These are phyloP conservation scores for Ascocoryne sarcoides DNA, from an alignment of 2,329 filamentous ascomycete genomes.

Conservation along the genomic window DNA sequence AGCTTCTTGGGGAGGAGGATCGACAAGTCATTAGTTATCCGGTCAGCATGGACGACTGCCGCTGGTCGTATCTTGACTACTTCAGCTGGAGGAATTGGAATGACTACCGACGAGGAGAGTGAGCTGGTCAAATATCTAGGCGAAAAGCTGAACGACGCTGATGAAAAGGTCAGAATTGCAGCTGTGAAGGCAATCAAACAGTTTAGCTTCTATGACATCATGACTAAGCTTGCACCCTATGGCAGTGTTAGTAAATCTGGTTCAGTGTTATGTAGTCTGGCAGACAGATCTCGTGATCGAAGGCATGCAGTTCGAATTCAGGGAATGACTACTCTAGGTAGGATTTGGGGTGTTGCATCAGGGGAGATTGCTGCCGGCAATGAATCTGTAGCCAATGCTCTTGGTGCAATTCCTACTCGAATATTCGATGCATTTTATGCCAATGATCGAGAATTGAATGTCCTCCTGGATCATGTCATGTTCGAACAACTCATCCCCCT, in stretches of 20 bases:
- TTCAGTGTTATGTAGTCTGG: conserved; percentile 72
- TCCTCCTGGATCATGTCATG: conserved; percentile 73
- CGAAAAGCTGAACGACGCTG: conserved; percentile 76
- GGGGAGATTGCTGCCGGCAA: conserved; percentile 80
- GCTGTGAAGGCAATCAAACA: conserved; percentile 77
- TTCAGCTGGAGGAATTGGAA: conserved; percentile 78
- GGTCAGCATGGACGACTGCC: conserved; percentile 77
- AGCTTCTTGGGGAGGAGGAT: conserved; percentile 77
- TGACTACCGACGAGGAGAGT: conserved; percentile 74
- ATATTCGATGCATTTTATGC: conserved; percentile 86
- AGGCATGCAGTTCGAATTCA: conserved; percentile 74
- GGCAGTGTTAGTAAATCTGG: conserved; percentile 68
- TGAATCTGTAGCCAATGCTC: conserved; percentile 62
- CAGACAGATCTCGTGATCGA: conserved; percentile 81
- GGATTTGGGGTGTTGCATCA: conserved; percentile 87
- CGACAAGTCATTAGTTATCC: conserved; percentile 76
- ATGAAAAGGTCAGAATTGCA: conserved; percentile 84
- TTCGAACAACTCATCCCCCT: conserved; percentile 86
- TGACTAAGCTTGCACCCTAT: conserved; percentile 69
- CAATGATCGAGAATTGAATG: conserved; percentile 79
- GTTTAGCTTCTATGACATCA: conserved; percentile 72
- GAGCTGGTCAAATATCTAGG: conserved; percentile 64
- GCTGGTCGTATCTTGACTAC: conserved; percentile 84
- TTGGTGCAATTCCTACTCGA: conserved; percentile 73
- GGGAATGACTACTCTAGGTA: conserved; percentile 75